Conservation (phyloP, 164 flowering plant genomes). For the Saururus chinensis region DNA sequence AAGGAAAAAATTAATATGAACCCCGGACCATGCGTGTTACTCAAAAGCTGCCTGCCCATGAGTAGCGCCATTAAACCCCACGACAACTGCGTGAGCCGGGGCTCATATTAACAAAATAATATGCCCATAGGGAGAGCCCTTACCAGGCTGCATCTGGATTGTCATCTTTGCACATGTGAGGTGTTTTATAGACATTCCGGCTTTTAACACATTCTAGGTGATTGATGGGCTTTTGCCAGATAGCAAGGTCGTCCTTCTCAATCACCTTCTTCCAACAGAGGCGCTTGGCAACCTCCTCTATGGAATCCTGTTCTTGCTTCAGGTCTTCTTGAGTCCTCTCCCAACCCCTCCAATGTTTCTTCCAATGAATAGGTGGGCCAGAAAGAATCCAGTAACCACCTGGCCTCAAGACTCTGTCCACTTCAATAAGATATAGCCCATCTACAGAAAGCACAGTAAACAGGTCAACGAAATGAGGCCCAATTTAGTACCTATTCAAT, state of each 20-base stretch:
- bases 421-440: constrained; percentile 77
- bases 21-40: no score
- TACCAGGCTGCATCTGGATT: constrained; percentile 81
- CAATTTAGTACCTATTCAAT: no score
- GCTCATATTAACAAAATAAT: no score
- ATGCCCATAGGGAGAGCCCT: background rate
- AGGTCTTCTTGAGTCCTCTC: constrained; percentile 87
- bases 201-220: constrained; percentile 58
- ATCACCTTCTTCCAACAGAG: constrained; percentile 90
- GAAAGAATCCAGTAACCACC: constrained; percentile 98
- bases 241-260: constrained; percentile 67
- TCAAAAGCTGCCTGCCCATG: no score
- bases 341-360: constrained; percentile 92
- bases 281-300: constrained; percentile 62
- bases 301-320: constrained; percentile 79
- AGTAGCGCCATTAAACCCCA: no score
- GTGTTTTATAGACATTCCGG: constrained; percentile 29
- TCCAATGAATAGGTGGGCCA: constrained; percentile 94
- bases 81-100: no score
- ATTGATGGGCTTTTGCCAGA: constrained; percentile 91
- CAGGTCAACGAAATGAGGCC: no score
- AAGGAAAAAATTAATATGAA: no score
- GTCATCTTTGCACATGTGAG: constrained; percentile 74
- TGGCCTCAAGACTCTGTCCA: constrained; percentile 85
- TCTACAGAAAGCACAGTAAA: constrained; percentile 24